Evolutionary conservation across 768 basidiomycete genomes (phyloP).

Genomic region (Aureoboletus auriporus): DNA sequence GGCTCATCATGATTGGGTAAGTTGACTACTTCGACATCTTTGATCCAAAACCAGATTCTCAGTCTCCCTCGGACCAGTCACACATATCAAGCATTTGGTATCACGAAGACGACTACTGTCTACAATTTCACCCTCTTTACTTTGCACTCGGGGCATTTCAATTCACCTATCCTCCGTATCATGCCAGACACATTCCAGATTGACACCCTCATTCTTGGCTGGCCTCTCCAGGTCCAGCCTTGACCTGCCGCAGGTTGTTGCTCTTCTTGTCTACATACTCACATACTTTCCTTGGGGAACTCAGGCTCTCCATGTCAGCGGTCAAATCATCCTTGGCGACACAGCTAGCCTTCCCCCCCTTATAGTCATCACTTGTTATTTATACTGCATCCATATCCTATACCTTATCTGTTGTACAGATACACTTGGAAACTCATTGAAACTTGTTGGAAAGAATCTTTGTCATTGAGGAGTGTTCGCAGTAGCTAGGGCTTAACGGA

Average conservation of each 20-base stretch:
- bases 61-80: conserved; percentile 82
- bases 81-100: conserved; percentile 85
- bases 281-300: conserved; percentile 99
- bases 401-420: no score
- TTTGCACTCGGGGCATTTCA: conserved; percentile 81
- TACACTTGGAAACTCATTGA: no score
- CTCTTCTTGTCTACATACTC: conserved; percentile 86
- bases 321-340: no score
- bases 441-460: no score
- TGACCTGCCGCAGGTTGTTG: conserved; percentile 50
- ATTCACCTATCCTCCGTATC: neutral
- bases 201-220: conserved; percentile 76
- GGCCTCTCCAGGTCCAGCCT: conserved; percentile 68
- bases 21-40: no score
- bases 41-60: conserved; percentile 53
- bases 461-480: no score
- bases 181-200: conserved; percentile 69
- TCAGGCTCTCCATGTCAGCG: conserved; percentile 79
- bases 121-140: conserved; percentile 85
- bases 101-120: conserved; percentile 84
- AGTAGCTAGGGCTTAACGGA: no score
- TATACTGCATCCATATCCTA: no score
- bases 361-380: no score
- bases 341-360: no score
- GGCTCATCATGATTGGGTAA: no score